These are phyloP conservation scores for Syzygium aqueum DNA, from an alignment of 345 rosid species.

Conservation along the genomic window DNA sequence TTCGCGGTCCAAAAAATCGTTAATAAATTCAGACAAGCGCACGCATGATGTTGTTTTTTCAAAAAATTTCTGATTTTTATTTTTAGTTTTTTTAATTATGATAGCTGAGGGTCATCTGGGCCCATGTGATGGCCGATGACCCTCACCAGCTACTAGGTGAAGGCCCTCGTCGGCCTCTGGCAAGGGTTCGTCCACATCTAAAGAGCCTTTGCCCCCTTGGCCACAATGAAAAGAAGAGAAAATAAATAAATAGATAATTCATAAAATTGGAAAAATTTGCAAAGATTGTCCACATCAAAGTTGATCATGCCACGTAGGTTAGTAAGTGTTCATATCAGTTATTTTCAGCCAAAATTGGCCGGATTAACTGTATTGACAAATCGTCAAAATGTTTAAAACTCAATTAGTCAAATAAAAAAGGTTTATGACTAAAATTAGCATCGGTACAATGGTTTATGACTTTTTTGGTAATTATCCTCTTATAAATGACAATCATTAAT, in stretches of 20 bases:
- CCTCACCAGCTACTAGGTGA: background rate
- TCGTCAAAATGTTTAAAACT: background rate
- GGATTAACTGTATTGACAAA: background rate
- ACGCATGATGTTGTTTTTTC: background rate
- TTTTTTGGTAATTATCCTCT: background rate
- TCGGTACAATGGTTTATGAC: background rate
- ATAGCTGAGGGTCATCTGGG: background rate
- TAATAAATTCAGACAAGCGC: background rate
- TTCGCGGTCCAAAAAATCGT: background rate
- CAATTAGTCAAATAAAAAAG: too few species aligned
- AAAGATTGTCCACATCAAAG: background rate
- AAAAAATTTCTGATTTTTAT: background rate
- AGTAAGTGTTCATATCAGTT: background rate
- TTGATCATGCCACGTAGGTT: background rate
- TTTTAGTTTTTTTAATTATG: too few species aligned
- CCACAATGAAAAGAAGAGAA: background rate
- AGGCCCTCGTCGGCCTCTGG: background rate
- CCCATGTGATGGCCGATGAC: background rate
- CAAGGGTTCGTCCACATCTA: background rate
- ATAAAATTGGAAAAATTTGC: accelerated
- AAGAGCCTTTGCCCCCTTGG: background rate
- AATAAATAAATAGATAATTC: background rate
- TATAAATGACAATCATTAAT: background rate
- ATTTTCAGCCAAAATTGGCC: too few species aligned
- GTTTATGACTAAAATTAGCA: background rate